Conservation (phyloP, 371 early-diverging fungal species). For the Apophysomyces ossiformis region DNA sequence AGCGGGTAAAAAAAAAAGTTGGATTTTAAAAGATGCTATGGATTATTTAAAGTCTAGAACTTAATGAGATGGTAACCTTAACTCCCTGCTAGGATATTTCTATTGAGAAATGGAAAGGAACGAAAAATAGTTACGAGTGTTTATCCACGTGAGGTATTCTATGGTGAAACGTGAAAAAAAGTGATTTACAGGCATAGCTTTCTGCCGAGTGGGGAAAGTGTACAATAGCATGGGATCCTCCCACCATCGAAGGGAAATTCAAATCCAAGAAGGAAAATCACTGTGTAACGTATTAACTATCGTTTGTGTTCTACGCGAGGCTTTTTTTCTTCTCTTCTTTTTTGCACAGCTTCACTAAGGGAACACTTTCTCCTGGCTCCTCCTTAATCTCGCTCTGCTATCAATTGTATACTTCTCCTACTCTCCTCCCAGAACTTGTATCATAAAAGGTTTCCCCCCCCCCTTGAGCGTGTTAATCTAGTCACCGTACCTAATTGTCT, state of each 20-base stretch:
- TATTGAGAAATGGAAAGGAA: no score
- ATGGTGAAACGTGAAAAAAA: no score
- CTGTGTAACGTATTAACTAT: no score
- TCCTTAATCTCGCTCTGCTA: conserved; percentile 6
- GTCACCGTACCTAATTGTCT: conserved; percentile 2
- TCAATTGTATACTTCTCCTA: conserved; percentile 8
- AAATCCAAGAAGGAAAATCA: background rate
- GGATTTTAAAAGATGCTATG: no score
- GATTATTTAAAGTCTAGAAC: no score
- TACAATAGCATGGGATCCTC: conserved; percentile 2
- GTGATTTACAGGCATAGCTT: no score
- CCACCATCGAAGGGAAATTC: background rate
- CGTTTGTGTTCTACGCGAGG: background rate
- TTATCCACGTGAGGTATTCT: no score
- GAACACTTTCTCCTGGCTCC: conserved; percentile 5
- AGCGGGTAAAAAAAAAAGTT: no score
- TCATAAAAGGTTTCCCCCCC: conserved; percentile 7
- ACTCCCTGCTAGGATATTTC: no score
- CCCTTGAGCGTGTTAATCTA: conserved; percentile 9
- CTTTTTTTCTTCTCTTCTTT: conserved; percentile 3
- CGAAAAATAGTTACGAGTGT: no score
- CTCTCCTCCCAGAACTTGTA: conserved; percentile 3
- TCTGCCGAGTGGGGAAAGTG: no score
- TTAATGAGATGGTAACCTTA: no score
- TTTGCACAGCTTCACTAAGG: conserved; percentile 7